Base-by-base conservation (phyloP, 352 stramenopile species). In the Pythium folliculosum region DNA sequence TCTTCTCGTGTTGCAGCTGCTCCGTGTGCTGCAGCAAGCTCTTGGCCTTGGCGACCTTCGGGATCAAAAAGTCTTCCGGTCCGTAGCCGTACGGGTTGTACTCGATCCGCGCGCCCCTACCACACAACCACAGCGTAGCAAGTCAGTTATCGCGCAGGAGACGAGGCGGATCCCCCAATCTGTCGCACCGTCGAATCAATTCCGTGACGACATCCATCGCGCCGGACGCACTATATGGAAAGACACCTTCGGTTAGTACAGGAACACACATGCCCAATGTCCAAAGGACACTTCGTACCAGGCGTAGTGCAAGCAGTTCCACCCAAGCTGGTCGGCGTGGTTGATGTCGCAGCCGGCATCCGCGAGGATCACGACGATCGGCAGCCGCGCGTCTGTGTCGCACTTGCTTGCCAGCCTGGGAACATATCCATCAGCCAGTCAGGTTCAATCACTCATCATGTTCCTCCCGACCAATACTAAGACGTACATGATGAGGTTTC, bases 21-120 rank as follows among this genome's bases (percentile, higher is more conserved):
- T 94, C 84, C 47, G 88, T 96, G 75, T 96, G 88, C 64, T 96
- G 88, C 47, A 96, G 63, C 63, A 96, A 40, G 71, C 86, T 94
- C 74, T 91, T 92, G 19, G 88, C 88, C 57, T 82, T 84, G 22
- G 63, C 68, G 19, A 96, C 86, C 64, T 94, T 93, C 1, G 86
- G 83, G 60, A 94, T 90, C 50, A 91, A 70, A 55, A 96, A 91
- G 55, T 96, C 88, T 76, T 92, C 86, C 6, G 86, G 82, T 35
- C 88, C 88, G 65, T 93, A 96, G 49, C 88, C 88, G 58, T 94
- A 96, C 53, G 84, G 84, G 47, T 96, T 96, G 53, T 90, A 93
- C 49, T 90, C 78, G 32, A 94, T 77, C 35, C 72, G 73, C 30
- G 80, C 86, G 27, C 82, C 88, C 22, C 78, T 86, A 7, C 23